Percentiles rank a stretch among this genome's conserved stretches.
These are phyloP conservation scores for Mantamonas sphyraenae DNA, from an alignment of 78 protist species.

Conservation along the genomic window DNA sequence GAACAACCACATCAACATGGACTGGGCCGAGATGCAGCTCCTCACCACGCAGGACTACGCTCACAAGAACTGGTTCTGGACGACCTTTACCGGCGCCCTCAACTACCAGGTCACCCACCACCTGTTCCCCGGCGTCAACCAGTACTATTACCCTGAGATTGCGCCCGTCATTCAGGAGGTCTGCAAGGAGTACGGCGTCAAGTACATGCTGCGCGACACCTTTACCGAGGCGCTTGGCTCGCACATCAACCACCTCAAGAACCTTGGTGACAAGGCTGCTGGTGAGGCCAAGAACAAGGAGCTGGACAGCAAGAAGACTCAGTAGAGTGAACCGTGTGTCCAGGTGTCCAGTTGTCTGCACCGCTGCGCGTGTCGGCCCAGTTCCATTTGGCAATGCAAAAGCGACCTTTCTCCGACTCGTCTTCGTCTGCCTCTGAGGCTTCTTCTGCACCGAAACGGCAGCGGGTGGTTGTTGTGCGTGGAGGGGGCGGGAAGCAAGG, in stretches of 20 bases:
- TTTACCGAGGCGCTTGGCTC: not conserved
- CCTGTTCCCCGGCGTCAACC: constrained; percentile 14
- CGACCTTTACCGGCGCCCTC: constrained; percentile 33
- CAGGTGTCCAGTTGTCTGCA: too few relatives aligned
- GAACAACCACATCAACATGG: not conserved
- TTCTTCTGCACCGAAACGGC: too few relatives aligned
- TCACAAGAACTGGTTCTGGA: constrained; percentile 39
- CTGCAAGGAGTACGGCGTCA: constrained; percentile 16
- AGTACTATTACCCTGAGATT: constrained; percentile 26
- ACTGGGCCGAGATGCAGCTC: constrained; percentile 30
- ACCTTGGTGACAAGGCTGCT: constrained; percentile 1
- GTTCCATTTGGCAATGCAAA: too few relatives aligned
- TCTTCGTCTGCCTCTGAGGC: too few relatives aligned
- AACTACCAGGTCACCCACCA: constrained; percentile 38
- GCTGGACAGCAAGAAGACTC: too few relatives aligned
- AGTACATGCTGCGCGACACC: not conserved
- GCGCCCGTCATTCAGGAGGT: constrained; percentile 8
- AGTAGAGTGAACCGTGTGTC: too few relatives aligned
- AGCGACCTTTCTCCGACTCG: too few relatives aligned
- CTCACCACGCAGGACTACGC: constrained; percentile 40
- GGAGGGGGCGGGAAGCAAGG: too few relatives aligned
- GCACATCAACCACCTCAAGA: not conserved
- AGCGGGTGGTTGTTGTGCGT: too few relatives aligned
- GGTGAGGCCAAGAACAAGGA: too few relatives aligned
- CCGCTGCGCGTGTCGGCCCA: too few relatives aligned